Evolutionary conservation across 805 yeast species (phyloP), one percentile per base, ranked within the genome.

Genomic region (Pichia manshurica): DNA sequence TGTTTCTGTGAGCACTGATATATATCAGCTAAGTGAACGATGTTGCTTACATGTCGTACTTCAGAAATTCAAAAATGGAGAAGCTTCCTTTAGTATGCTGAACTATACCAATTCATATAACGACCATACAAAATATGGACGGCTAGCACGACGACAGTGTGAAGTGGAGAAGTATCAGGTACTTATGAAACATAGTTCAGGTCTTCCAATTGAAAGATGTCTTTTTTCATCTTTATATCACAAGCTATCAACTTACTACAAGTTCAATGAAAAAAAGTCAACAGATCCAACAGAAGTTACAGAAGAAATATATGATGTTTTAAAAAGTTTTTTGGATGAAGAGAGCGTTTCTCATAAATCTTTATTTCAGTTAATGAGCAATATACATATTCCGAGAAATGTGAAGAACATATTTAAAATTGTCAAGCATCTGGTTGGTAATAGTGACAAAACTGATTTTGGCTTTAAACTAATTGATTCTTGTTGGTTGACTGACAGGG

Each of bases 11-110:
- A 20, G 32, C 12, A 25, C 32, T 13, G 23, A 28, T 17, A 17
- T 43, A 3, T 43, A 41, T 22, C 39, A 19, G 49, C 46, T 39
- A 15, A 12, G 13, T 12, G 6, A 10, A 5, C 13, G 7, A 4
- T 16, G 35, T 17, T 29, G 19, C 20, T 15, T 39, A 15, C 12
- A 39, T 29, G 5, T 39, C 4, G 16, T 39, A 4, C 17, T 39
- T 10, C 43, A 39, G 5, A 39, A 25, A 25, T n/a, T 15, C 19
- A 5, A 25, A 17, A 28, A 4, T 41, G 31, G 53, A 34, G 65
- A 60, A 42, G 32, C 60, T 9, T 61, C 64, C 4, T 46, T 57
- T 23, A 38, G 46, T 19, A 12, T 50, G 2, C 15, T 50, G 20
- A 45, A 46, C 32, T 49, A 39, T 34, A 46, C 52, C 3, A 43